Conservation (phyloP, 805 yeast genomes). For the Pichia sporocuriosa region DNA sequence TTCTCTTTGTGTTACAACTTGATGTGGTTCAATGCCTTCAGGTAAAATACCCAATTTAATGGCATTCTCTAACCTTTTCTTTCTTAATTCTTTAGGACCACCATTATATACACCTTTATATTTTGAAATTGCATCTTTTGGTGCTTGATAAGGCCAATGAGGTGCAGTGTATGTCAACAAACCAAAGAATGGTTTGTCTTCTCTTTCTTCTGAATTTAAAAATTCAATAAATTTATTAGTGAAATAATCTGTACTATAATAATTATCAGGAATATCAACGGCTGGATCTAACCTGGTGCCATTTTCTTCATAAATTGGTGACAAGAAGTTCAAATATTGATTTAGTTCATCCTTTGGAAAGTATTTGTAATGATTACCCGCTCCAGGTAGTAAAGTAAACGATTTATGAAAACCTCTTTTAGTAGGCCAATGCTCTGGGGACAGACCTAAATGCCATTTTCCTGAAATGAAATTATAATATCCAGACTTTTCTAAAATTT, state of each 20-base stretch:
- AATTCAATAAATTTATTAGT: conserved; percentile 32
- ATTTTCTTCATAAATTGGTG: conserved; percentile 36
- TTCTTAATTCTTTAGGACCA: conserved; percentile 42
- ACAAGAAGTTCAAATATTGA: conserved; percentile 28
- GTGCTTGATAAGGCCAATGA: conserved; percentile 64
- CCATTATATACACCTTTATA: conserved; percentile 41
- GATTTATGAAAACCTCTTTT: conserved; percentile 45
- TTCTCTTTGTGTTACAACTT: conserved; percentile 35
- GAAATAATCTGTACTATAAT: conserved; percentile 38
- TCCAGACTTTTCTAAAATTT: conserved; percentile 40
- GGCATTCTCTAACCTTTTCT: conserved; percentile 34
- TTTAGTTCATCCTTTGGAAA: conserved; percentile 31
- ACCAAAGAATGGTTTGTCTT: conserved; percentile 48
- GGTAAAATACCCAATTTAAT: conserved; percentile 40
- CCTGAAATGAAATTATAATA: conserved; percentile 49
- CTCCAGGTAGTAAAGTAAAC: conserved; percentile 47
- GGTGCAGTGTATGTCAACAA: conserved; percentile 56
- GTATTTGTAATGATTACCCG: conserved; percentile 49
- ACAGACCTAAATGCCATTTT: conserved; percentile 54
- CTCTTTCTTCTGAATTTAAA: conserved; percentile 31
- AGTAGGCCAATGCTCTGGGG: conserved; percentile 41
- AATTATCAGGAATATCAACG: conserved; percentile 37
- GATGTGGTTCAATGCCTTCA: conserved; percentile 38
- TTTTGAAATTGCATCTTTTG: conserved; percentile 38
- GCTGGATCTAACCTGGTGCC: conserved; percentile 33